Evolutionary conservation across 176 grass and related monocot genomes (phyloP), one percentile per base, ranked within the genome.

Genomic region (Poa annua): DNA sequence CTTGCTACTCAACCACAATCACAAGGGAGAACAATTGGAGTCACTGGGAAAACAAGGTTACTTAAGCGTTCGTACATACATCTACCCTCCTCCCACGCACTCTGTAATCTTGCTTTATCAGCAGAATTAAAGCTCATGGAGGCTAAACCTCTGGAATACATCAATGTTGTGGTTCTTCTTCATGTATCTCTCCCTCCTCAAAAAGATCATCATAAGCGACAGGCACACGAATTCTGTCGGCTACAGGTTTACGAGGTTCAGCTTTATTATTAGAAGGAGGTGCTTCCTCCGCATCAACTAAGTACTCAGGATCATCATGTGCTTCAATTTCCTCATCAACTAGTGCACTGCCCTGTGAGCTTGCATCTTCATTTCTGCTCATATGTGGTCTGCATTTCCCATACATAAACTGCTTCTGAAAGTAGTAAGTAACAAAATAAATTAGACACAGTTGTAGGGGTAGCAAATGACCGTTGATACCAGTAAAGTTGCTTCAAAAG

Each of bases 131-230:
- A 20, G 17, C 42, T 55, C 80, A 8, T 9, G 14, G 48, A 19
- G 55, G 73, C 29, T 77, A 78, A 63, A 49, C 4, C 29, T 86
- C 64, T 29, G 11, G 59, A 83, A 75, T 83, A 35, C 67, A 68
- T 86, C 49, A 83, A 45, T 62, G 77, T 52, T 75, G 67, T 41
- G 67, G 75, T 80, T 75, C 80, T 64, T 26, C 79, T 83, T 86
- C 85, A 2, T 88, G 88, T 85, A 99, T 92, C 88, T 94, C 96
- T 39, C 96, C 96, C 45, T 96, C 96, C 85, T 99, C 96, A 44
- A 94, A 92, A 61, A 96, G 85, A 82, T 99, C 93, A 71, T 92
- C 93, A 77, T 99, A 99, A 72, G 89, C 55, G 76, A 99, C 91
- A 48, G 89, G 96, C 61, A 93, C 34, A 8, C 96, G 88, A 51